These are phyloP conservation scores for Nitzschia sp. DNA, from an alignment of 108 stramenopile species.

Conservation along the genomic window DNA sequence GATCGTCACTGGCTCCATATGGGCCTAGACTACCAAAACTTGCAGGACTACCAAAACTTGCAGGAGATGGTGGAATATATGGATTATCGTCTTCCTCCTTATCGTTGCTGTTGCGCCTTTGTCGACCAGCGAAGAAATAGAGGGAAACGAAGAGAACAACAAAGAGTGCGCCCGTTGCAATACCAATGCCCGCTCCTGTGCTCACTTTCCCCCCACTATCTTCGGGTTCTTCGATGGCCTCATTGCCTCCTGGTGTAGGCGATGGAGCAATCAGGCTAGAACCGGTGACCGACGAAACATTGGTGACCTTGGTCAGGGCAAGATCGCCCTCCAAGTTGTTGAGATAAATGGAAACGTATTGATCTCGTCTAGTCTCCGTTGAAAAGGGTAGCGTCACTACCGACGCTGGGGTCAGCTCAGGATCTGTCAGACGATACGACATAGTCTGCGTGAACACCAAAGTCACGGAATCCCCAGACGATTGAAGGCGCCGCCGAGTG, in stretches of 20 bases:
- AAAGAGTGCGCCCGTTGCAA: not conserved
- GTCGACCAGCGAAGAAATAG: not conserved
- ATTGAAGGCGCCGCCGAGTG: not conserved
- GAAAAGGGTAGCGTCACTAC: constrained; percentile 6
- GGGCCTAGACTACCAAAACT: too few relatives aligned
- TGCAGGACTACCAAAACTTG: not conserved
- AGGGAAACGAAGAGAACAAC: not conserved
- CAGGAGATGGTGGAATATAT: constrained; percentile 2
- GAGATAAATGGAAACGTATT: constrained; percentile 4
- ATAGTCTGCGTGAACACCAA: constrained; percentile 1
- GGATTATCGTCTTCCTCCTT: constrained; percentile 4
- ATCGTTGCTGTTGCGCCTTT: not conserved
- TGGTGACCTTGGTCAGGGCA: not conserved
- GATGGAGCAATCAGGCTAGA: not conserved
- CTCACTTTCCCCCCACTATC: not conserved
- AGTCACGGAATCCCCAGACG: not conserved
- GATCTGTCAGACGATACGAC: constrained; percentile 1
- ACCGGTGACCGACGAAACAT: not conserved
- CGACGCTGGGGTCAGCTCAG: not conserved
- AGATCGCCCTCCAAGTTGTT: not conserved
- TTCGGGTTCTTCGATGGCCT: not conserved
- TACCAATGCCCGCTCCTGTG: constrained; percentile 1
- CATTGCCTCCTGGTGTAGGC: too few relatives aligned
- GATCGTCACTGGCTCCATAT: too few relatives aligned
- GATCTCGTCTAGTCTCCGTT: not conserved